A percentile compares a stretch with the other conserved stretches of the same genome.
Evolutionary conservation across 1,284 basidiomycete species (phyloP).

Genomic region (Taiwanofungus camphoratus): DNA sequence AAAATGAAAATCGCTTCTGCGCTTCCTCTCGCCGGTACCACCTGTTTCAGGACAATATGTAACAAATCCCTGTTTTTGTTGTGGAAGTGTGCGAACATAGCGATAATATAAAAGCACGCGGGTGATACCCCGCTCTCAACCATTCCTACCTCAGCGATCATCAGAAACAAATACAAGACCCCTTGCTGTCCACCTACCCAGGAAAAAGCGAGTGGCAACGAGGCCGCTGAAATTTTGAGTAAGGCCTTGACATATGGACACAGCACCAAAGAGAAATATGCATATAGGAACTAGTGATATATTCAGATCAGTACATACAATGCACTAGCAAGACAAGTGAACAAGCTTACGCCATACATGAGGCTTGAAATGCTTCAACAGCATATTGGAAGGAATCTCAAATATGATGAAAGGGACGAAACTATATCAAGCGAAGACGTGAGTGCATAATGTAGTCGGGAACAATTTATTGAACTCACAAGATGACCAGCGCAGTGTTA

Average conservation of each 20-base stretch:
- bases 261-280: slow-evolving; percentile 32
- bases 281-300: slow-evolving; percentile 22
- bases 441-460: too few species aligned
- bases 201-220: slow-evolving; percentile 33
- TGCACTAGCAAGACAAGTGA: background rate
- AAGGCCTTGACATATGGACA: slow-evolving; percentile 30
- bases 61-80: background rate
- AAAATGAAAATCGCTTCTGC: slow-evolving; percentile 33
- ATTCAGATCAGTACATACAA: background rate
- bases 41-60: slow-evolving; percentile 10
- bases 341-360: slow-evolving; percentile 27
- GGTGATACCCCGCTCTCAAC: slow-evolving; percentile 29
- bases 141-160: slow-evolving; percentile 11
- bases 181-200: slow-evolving; percentile 21
- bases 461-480: slow-evolving; percentile 21
- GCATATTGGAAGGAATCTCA: slow-evolving; percentile 28
- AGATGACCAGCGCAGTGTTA: slow-evolving; percentile 28
- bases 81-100: slow-evolving; percentile 17
- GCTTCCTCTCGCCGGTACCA: slow-evolving; percentile 35
- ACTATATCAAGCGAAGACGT: slow-evolving; percentile 10
- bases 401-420: slow-evolving; percentile 29
- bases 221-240: slow-evolving; percentile 30
- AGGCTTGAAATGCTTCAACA: slow-evolving; percentile 28
- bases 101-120: slow-evolving; percentile 32
- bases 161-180: slow-evolving; percentile 11